Base-by-base conservation (phyloP, 768 basidiomycete genomes). In the Tubosaeta sp. region DNA sequence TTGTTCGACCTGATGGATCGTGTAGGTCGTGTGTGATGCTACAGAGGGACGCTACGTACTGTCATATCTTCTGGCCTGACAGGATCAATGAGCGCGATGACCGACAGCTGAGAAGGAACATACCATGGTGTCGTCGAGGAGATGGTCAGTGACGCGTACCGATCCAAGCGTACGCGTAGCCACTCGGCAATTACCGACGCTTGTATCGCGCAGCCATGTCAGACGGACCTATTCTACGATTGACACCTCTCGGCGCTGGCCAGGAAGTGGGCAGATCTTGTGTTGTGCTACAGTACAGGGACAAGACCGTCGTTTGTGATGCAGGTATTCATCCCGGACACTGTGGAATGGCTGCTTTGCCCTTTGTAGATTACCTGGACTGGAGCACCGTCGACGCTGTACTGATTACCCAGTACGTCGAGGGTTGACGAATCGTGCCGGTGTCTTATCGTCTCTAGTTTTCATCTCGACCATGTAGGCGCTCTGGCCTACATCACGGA, bases 221-320 rank as follows among this genome's bases (percentile, higher is more conserved):
- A 18, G 79, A 80, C 57, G 57, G 68, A 51, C 76, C 86, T 43
- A 84, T 80, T 6, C 63, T 91, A 58, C 87, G 83, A 63, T 80
- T 95, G 29, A 95, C 89, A 3, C 80, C 94, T 53, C 81, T 97
- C 16, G 94, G 94, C 35, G 93, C 94, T 22, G 95, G 95, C 9
- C 94, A 97, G 68, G 95, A 99, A 71, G 95, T 97, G 39, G 95
- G 95, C 1, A 74, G 95, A 55, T 94, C 91, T 0, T 99, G 95
- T 69, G 92, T 94, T 65, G 93, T 97, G 38, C 76, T 98, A 54
- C 87, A 94, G 68, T 91, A 96, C 67, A 76, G 88, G 42, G 90
- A 93, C 34, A 84, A 82, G 59, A 96, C 91, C 4, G 82, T 97
- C 47, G 93, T 99, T 6, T 95, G 95, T 69, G 95, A 99, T 73